phyloP scores from a whole-genome alignment of 257 asterid species.

The Parsonsia alboflavescens region DNA sequence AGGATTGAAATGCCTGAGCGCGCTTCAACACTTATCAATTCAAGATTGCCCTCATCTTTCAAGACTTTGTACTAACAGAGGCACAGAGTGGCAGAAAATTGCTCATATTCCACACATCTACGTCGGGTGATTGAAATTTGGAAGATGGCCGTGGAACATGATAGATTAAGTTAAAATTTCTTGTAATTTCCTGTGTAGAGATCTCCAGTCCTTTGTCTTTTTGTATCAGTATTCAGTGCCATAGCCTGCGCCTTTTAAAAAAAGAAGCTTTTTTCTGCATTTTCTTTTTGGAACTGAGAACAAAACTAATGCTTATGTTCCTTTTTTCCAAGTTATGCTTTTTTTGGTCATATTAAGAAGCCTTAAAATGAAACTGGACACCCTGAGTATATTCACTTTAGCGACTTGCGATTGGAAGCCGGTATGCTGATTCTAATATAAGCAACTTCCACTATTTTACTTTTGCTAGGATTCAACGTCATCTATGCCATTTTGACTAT shows the following conservation, averaged over 20 bases:
- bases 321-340: background rate
- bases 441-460: background rate
- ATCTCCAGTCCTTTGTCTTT: background rate
- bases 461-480: background rate
- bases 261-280: background rate
- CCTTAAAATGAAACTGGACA: background rate
- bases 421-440: background rate
- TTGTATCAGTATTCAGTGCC: background rate
- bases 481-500: background rate
- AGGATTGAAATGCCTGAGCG: constrained; percentile 17
- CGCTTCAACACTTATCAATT: constrained; percentile 26
- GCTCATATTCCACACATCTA: constrained; percentile 21
- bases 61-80: constrained; percentile 21
- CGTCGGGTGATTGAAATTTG: background rate
- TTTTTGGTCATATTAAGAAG: background rate
- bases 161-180: background rate
- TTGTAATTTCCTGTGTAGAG: background rate
- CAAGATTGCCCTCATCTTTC: constrained; percentile 30
- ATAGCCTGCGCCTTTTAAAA: no score
- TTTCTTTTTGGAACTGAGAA: background rate
- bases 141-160: background rate
- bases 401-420: background rate
- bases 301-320: no score
- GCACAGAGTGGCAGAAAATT: constrained; percentile 25
- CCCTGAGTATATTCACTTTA: background rate